Conservation (phyloP, 805 yeast species). For the Barnettozyma sucrosica region DNA sequence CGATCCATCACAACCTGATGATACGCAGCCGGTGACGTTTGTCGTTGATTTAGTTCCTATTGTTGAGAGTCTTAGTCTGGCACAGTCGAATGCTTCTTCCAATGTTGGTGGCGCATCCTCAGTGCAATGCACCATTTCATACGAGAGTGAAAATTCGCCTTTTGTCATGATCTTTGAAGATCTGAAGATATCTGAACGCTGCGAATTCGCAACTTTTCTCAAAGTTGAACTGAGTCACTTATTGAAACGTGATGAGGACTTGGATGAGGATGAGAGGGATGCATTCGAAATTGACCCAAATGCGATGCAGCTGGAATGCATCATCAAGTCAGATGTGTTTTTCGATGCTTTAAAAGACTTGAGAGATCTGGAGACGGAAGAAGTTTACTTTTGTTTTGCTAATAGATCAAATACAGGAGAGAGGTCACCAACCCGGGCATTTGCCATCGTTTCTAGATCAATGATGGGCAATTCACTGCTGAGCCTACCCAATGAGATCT, state of each 20-base stretch:
- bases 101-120: neutral
- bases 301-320: slow-evolving; percentile 40
- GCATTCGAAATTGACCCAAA: slow-evolving; percentile 6
- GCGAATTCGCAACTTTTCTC: slow-evolving; percentile 46
- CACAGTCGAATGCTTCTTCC: slow-evolving; percentile 23
- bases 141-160: slow-evolving; percentile 45
- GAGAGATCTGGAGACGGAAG: slow-evolving; percentile 47
- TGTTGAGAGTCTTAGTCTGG: slow-evolving; percentile 45
- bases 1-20: slow-evolving; percentile 1
- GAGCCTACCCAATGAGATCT: slow-evolving; percentile 55
- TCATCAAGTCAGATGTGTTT: slow-evolving; percentile 47
- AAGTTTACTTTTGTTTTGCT: slow-evolving; percentile 37
- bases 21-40: slow-evolving; percentile 25
- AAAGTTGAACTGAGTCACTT: slow-evolving; percentile 23
- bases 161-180: slow-evolving; percentile 54
- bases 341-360: slow-evolving; percentile 50
- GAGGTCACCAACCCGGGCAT: slow-evolving; percentile 19
- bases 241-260: slow-evolving; percentile 31
- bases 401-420: slow-evolving; percentile 19
- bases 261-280: slow-evolving; percentile 22
- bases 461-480: slow-evolving; percentile 70
- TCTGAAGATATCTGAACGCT: slow-evolving; percentile 45
- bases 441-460: slow-evolving; percentile 56
- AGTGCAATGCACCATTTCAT: slow-evolving; percentile 45
- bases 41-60: slow-evolving; percentile 41